These are phyloP conservation scores for Diospyros kaki DNA, from an alignment of 148 eudicot species.

Conservation along the genomic window DNA sequence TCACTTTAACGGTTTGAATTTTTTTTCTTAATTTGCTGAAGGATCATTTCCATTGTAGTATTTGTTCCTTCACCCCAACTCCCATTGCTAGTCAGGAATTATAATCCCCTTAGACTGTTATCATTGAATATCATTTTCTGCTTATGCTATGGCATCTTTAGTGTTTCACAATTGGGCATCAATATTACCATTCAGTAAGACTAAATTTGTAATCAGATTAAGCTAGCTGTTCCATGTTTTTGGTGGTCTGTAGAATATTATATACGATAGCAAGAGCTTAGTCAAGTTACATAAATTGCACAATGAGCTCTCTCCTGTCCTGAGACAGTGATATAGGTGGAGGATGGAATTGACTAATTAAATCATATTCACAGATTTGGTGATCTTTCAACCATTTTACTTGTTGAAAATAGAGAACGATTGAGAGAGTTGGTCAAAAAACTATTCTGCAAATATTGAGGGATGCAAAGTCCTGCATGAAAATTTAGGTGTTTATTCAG, in stretches of 20 bases:
- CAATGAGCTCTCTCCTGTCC: background rate
- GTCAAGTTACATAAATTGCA: background rate
- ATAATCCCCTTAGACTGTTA: background rate
- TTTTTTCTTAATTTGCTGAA: background rate
- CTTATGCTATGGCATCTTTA: slow-evolving; percentile 4
- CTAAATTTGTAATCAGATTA: background rate
- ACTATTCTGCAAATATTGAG: background rate
- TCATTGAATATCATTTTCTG: background rate
- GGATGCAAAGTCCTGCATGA: background rate
- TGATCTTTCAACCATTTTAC: too few relatives aligned
- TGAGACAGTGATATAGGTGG: background rate
- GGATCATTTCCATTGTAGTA: background rate
- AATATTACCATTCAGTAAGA: background rate
- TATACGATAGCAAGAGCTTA: background rate
- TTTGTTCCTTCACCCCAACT: background rate
- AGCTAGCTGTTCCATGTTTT: background rate
- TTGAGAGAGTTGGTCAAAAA: background rate
- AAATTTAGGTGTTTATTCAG: background rate
- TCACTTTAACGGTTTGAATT: background rate
- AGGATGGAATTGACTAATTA: background rate
- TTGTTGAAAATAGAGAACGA: too few relatives aligned
- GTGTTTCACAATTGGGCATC: background rate
- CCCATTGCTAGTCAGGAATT: background rate
- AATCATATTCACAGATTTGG: too few relatives aligned
- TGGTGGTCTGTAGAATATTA: background rate